Percentiles rank a stretch among this genome's conserved stretches.
Evolutionary conservation across 2,329 filamentous ascomycete genomes (phyloP).

Genomic region (Aphanocladium album): DNA sequence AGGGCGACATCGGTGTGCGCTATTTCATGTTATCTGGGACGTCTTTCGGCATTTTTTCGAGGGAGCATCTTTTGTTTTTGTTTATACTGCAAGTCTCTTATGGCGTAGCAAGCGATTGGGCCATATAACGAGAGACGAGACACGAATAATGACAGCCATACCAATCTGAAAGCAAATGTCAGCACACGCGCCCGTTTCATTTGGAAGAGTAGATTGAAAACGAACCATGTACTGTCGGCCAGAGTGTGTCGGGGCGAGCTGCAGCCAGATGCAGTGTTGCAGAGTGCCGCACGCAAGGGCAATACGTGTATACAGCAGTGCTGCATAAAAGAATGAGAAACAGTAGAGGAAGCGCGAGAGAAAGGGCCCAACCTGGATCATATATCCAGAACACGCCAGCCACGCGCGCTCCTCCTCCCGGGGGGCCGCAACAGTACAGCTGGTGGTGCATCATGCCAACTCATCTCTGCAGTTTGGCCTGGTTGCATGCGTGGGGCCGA

Average conservation of each 20-base stretch:
- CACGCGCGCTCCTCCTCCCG: slow-evolving; percentile 5
- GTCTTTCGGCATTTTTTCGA: slow-evolving; percentile 9
- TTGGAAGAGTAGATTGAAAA: background rate
- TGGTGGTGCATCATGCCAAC: slow-evolving; percentile 15
- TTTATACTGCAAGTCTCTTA: slow-evolving; percentile 8
- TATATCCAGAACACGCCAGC: slow-evolving; percentile 7
- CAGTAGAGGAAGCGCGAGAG: background rate
- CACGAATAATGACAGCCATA: slow-evolving; percentile 13
- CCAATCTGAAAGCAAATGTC: background rate
- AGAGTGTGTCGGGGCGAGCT: background rate
- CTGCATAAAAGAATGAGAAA: background rate
- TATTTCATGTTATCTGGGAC: slow-evolving; percentile 13
- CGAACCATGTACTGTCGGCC: background rate
- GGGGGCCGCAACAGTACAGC: slow-evolving; percentile 7
- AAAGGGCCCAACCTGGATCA: background rate
- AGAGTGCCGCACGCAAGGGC: too few species aligned
- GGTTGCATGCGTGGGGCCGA: slow-evolving; percentile 12
- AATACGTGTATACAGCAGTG: background rate
- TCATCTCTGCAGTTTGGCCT: slow-evolving; percentile 14
- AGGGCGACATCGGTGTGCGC: slow-evolving; percentile 14
- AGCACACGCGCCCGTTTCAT: background rate
- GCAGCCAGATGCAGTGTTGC: too few species aligned
- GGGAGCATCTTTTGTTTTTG: slow-evolving; percentile 2
- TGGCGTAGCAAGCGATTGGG: slow-evolving; percentile 9
- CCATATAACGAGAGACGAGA: slow-evolving; percentile 12